Conservation (phyloP, 1,284 basidiomycete species). For the Cutaneotrichosporon dermatis region DNA sequence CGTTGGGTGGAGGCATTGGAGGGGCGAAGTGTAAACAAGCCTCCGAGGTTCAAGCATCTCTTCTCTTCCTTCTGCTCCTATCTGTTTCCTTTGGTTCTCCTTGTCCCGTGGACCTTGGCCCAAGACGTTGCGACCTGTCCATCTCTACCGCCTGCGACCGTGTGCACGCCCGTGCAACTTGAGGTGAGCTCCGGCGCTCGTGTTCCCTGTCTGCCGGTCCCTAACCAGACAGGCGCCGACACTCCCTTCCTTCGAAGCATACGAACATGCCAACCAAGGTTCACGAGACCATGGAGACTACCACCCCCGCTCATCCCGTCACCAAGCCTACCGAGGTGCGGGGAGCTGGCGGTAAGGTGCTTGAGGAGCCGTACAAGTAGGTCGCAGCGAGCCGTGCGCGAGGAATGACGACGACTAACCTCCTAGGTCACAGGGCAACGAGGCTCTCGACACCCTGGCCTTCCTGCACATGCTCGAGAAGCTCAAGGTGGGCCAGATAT, state of each 20-base stretch:
- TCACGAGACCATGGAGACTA: neutral
- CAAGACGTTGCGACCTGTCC: neutral
- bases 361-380: conserved; percentile 22
- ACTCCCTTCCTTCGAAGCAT: neutral
- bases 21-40: too few species aligned
- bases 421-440: conserved; percentile 57
- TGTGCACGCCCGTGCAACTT: neutral
- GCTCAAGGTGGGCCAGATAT: conserved; percentile 61
- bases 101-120: too few species aligned
- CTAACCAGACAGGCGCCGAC: neutral
- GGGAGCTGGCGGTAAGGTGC: conserved; percentile 19
- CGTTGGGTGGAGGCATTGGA: too few species aligned
- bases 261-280: conserved; percentile 10
- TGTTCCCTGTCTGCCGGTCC: too few species aligned
- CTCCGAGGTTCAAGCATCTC: too few species aligned
- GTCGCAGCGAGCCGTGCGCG: neutral
- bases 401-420: neutral
- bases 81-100: too few species aligned
- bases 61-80: too few species aligned
- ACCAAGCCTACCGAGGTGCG: conserved; percentile 2
- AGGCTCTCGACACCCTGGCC: conserved; percentile 65
- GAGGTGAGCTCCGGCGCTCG: neutral
- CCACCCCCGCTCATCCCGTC: neutral
- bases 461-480: conserved; percentile 84
- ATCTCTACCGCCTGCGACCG: neutral